Evolutionary conservation across 345 rosid species (phyloP).

Genomic region (Abelmoschus esculentus): DNA sequence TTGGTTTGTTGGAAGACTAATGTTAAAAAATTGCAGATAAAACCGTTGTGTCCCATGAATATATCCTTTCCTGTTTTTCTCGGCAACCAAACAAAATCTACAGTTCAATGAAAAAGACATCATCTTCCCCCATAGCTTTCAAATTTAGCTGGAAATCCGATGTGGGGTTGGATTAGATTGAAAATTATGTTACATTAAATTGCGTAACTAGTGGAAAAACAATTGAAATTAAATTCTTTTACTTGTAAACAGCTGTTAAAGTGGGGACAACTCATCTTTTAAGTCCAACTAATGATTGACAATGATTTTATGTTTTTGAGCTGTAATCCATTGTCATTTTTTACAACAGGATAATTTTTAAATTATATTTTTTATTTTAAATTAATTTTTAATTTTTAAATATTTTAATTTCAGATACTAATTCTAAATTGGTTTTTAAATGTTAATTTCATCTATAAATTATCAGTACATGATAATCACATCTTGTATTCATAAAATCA

Average conservation of each 20-base stretch:
- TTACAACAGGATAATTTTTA: background rate
- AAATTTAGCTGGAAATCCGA: conserved; percentile 23
- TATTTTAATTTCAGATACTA: too few species aligned
- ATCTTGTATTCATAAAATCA: too few species aligned
- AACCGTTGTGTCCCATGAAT: conserved; percentile 2
- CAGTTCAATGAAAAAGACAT: conserved; percentile 1
- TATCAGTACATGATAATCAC: too few species aligned
- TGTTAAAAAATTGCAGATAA: background rate
- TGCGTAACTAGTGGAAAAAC: conserved; percentile 21
- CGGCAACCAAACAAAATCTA: conserved; percentile 3
- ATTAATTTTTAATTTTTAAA: too few species aligned
- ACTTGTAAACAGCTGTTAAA: conserved; percentile 35
- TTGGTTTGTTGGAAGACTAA: background rate
- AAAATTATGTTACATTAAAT: conserved; percentile 3
- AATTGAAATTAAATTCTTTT: conserved; percentile 11
- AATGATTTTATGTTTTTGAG: conserved; percentile 6
- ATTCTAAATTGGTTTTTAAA: too few species aligned
- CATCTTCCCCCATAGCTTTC: conserved; percentile 16
- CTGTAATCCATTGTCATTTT: conserved; percentile 26
- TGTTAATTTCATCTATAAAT: too few species aligned
- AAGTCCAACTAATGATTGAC: conserved; percentile 25
- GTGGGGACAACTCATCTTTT: conserved; percentile 28
- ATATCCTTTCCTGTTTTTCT: background rate
- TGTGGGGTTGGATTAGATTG: conserved; percentile 1
- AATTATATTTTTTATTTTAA: too few species aligned